A percentile compares a stretch with the other conserved stretches of the same genome.
Conservation (phyloP, 1,284 basidiomycete species). For the Sporisorium reilianum region DNA sequence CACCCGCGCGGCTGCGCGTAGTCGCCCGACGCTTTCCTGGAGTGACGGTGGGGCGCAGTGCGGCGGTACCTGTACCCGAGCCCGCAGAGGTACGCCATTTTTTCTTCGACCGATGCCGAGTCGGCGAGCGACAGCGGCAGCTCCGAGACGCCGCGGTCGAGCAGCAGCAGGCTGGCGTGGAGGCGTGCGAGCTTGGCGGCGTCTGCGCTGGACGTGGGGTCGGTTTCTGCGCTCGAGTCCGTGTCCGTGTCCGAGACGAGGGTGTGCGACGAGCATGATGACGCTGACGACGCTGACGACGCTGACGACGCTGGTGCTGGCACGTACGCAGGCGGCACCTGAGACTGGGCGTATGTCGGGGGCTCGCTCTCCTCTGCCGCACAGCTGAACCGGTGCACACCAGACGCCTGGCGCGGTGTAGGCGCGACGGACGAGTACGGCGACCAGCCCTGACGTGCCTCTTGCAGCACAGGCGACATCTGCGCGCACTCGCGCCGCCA, state of each 20-base stretch:
- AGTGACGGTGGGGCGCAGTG: slow-evolving; percentile 1
- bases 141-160: slow-evolving; percentile 17
- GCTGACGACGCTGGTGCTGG: not conserved
- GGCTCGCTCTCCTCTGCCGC: not conserved
- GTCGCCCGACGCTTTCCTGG: slow-evolving; percentile 15
- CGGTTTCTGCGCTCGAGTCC: slow-evolving; percentile 9
- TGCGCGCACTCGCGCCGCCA: not conserved
- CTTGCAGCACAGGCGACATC: slow-evolving; percentile 12
- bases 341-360: not conserved
- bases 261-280: slow-evolving; percentile 23
- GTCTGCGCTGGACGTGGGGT: slow-evolving; percentile 12
- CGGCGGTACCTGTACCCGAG: slow-evolving; percentile 31
- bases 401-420: slow-evolving; percentile 26
- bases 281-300: not conserved
- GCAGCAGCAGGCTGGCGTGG: slow-evolving; percentile 32
- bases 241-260: slow-evolving; percentile 24
- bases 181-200: slow-evolving; percentile 41
- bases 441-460: slow-evolving; percentile 33
- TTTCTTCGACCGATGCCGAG: slow-evolving; percentile 11
- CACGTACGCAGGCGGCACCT: not conserved
- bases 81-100: slow-evolving; percentile 49
- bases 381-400: slow-evolving; percentile 1
- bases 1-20: slow-evolving; percentile 2
- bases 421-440: slow-evolving; percentile 36
- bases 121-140: slow-evolving; percentile 25